Percentiles rank a stretch among this genome's conserved stretches.
phyloP scores from a whole-genome alignment of 2,329 filamentous ascomycete genomes.

The Calonectria pteridis region DNA sequence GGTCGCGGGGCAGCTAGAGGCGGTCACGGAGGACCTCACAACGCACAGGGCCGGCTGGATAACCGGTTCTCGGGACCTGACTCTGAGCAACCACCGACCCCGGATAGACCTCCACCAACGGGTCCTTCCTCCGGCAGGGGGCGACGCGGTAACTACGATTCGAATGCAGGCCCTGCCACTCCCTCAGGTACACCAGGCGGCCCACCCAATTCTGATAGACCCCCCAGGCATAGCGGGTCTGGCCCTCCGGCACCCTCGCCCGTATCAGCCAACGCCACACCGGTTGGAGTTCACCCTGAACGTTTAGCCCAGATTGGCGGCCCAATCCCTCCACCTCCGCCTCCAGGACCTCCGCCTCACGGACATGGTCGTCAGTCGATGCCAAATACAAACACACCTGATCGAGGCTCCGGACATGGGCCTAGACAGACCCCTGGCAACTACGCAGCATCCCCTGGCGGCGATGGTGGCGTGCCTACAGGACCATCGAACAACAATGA shows the following conservation, averaged over 20 bases:
- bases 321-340: slow-evolving; percentile 48
- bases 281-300: slow-evolving; percentile 62
- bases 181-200: slow-evolving; percentile 43
- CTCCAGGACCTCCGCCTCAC: slow-evolving; percentile 46
- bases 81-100: slow-evolving; percentile 56
- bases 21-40: slow-evolving; percentile 49
- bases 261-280: slow-evolving; percentile 41
- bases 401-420: slow-evolving; percentile 42
- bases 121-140: slow-evolving; percentile 64
- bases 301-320: slow-evolving; percentile 61
- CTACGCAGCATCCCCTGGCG: slow-evolving; percentile 39
- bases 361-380: slow-evolving; percentile 48
- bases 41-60: slow-evolving; percentile 56
- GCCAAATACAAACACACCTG: slow-evolving; percentile 47
- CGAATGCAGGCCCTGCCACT: slow-evolving; percentile 47
- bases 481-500: slow-evolving; percentile 53
- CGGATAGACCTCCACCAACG: slow-evolving; percentile 65
- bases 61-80: slow-evolving; percentile 57
- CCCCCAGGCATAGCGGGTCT: slow-evolving; percentile 53
- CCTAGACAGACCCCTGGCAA: slow-evolving; percentile 41
- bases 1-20: slow-evolving; percentile 58
- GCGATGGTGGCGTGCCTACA: slow-evolving; percentile 49
- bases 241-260: slow-evolving; percentile 41
- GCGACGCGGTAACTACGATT: slow-evolving; percentile 59
- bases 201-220: slow-evolving; percentile 56